Evolutionary conservation across 83 land plant genomes (phyloP), one percentile per base, ranked within the genome.

Genomic region (Picea abies): DNA sequence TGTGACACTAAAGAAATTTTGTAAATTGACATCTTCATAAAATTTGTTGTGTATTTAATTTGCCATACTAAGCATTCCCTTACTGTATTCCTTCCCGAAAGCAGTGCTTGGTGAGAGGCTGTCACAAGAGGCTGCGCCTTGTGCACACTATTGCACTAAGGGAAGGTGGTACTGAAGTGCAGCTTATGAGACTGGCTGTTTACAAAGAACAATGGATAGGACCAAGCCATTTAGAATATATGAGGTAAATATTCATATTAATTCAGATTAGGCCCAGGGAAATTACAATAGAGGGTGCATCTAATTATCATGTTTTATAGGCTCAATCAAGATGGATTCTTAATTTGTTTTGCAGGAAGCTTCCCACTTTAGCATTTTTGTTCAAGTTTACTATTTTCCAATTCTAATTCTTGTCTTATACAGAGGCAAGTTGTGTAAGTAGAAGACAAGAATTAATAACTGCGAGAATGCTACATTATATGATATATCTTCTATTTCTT

Each of bases 31-130:
- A 20, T 73, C 6, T 71, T 20, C 49, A 71, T 73, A 47, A 73
- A 73, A n/a, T 16, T 32, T 73, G 12, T n/a, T 9, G n/a, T n/a
- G 32, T 26, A 71, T 71, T 71, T 71, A 29, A 4, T 69, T 69
- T 69, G 5, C 35, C 19, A 35, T 69, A 8, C 12, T 52, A 52
- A 52, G 56, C 14, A 52, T 52, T 44, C 58, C 4, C 23, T 9
- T n/a, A n/a, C 26, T 44, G 14, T 44, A 60, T 41, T 63, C 35
- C 69, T 80, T 69, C 26, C 14, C 63, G 17, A 76, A 35, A 80
- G 66, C 83, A 98, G 99, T 98, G 99, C 81, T 85, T 98, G 81
- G 98, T 98, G 47, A 91, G 90, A 90, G 99, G 98, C 23, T 95
- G 96, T 83, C 99, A 98, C 81, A 92, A 84, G 80, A 93, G 99